These are phyloP conservation scores for Dioscorea cayenensis DNA, from an alignment of 116 monocot species.

Conservation along the genomic window DNA sequence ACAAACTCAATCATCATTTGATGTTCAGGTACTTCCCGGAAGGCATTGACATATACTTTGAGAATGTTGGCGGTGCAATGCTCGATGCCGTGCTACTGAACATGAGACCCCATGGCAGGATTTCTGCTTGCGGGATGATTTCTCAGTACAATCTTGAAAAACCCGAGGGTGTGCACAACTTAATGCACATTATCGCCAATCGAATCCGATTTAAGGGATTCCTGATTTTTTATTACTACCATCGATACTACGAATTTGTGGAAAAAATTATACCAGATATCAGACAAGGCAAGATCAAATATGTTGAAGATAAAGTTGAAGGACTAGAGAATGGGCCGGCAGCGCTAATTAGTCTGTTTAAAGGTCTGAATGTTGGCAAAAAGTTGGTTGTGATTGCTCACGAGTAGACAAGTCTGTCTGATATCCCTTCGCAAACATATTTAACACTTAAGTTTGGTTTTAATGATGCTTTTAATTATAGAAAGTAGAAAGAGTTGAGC, in stretches of 20 bases:
- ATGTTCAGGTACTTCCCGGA: constrained; percentile 22
- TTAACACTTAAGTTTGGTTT: constrained; percentile 72
- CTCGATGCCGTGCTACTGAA: constrained; percentile 19
- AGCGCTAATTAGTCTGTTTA: constrained; percentile 33
- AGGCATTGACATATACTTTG: constrained; percentile 34
- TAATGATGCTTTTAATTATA: constrained; percentile 88
- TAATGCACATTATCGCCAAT: constrained; percentile 1
- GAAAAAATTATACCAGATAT: neutral
- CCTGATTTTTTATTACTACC: neutral
- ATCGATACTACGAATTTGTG: constrained; percentile 5
- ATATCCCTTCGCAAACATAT: too few relatives aligned
- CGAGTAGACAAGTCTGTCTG: constrained; percentile 7
- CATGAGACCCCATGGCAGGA: constrained; percentile 14
- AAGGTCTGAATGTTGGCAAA: constrained; percentile 43
- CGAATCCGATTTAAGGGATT: constrained; percentile 10
- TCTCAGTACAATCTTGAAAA: constrained; percentile 15
- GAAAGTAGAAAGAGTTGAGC: constrained; percentile 55
- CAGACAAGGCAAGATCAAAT: constrained; percentile 31
- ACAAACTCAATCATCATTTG: neutral
- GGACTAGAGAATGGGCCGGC: constrained; percentile 49
- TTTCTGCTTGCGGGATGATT: constrained; percentile 26
- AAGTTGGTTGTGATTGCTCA: constrained; percentile 26
- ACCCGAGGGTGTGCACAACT: constrained; percentile 5
- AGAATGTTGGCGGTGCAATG: constrained; percentile 26
- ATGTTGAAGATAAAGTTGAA: constrained; percentile 39